phyloP scores from a whole-genome alignment of 1,284 basidiomycete genomes.

The Apiotrichum montevideense region DNA sequence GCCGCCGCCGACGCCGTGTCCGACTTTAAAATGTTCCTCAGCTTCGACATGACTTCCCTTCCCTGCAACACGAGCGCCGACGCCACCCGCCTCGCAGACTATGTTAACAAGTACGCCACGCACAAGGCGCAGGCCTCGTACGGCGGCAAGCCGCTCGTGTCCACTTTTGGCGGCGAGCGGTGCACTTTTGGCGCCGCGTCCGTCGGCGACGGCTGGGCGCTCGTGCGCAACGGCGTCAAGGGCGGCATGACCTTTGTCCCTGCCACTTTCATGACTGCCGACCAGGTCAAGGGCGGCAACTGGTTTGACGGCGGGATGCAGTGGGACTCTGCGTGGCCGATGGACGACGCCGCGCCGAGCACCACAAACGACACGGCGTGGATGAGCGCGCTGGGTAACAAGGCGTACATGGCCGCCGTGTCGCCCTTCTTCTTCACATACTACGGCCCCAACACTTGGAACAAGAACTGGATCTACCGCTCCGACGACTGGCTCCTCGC shows the following conservation, averaged over 20 bases:
- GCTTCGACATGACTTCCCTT: conserved; percentile 66
- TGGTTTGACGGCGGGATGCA: conserved; percentile 49
- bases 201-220: conserved; percentile 26
- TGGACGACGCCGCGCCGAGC: conserved; percentile 27
- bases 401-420: conserved; percentile 50
- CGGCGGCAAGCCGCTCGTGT: conserved; percentile 58
- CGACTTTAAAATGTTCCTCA: conserved; percentile 69
- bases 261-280: conserved; percentile 41
- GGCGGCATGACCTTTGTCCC: conserved; percentile 47
- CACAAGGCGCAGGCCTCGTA: conserved; percentile 63
- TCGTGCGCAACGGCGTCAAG: conserved; percentile 20
- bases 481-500: conserved; percentile 66
- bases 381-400: conserved; percentile 35
- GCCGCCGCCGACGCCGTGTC: conserved; percentile 46
- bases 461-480: conserved; percentile 74
- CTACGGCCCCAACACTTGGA: conserved; percentile 44
- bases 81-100: conserved; percentile 53
- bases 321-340: conserved; percentile 51
- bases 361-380: conserved; percentile 40
- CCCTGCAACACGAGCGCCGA: conserved; percentile 57
- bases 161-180: conserved; percentile 70
- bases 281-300: conserved; percentile 31
- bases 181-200: conserved; percentile 61
- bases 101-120: conserved; percentile 56
- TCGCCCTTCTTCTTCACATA: conserved; percentile 72